Conservation (phyloP, 2,329 filamentous ascomycete species). For the Aspergillus eucalypticola region DNA sequence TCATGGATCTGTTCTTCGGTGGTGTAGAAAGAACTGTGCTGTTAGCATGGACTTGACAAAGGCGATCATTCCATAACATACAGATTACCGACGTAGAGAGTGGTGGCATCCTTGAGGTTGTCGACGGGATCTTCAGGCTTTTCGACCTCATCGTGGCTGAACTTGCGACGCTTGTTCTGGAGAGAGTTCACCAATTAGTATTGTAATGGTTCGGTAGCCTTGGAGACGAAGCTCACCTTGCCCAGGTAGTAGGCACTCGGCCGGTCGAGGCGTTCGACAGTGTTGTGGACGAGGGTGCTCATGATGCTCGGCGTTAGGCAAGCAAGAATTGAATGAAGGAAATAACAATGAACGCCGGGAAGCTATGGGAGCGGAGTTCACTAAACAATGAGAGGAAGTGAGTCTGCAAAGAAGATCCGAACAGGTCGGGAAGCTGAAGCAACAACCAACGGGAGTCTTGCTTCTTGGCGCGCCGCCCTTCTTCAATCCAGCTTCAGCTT, state of each 20-base stretch:
- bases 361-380: background rate
- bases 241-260: constrained; percentile 90
- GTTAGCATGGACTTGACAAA: constrained; percentile 10
- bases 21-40: constrained; percentile 82
- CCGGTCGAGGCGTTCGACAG: constrained; percentile 88
- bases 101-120: constrained; percentile 82
- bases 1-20: constrained; percentile 99
- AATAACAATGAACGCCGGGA: background rate
- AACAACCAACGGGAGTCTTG: constrained; percentile 5
- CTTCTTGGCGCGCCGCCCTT: constrained; percentile 20
- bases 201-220: background rate
- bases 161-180: constrained; percentile 71
- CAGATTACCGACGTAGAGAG: constrained; percentile 96
- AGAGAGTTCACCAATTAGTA: constrained; percentile 8
- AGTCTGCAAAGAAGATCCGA: too few species aligned
- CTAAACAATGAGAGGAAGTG: too few species aligned
- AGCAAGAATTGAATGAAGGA: background rate
- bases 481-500: constrained; percentile 5
- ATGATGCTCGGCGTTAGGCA: constrained; percentile 21
- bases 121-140: constrained; percentile 68
- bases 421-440: background rate
- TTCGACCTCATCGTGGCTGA: constrained; percentile 60
- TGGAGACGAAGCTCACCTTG: constrained; percentile 58
- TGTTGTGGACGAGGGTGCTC: constrained; percentile 46
- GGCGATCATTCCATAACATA: constrained; percentile 48